Evolutionary conservation across 202 grass and related monocot species (phyloP).

Genomic region (Dendrocalamus latiflorus): DNA sequence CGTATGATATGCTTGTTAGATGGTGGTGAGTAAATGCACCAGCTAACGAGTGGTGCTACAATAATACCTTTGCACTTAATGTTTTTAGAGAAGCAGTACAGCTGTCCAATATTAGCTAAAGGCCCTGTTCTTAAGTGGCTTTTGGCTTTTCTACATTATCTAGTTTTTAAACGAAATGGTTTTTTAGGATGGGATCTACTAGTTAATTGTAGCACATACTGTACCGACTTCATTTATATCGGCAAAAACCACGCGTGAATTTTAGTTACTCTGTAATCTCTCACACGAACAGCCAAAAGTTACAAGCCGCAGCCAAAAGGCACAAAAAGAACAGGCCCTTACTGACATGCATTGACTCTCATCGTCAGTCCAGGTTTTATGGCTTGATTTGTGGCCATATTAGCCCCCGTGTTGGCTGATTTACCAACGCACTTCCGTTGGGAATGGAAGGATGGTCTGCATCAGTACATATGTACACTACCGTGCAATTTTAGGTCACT

Average conservation of each 20-base stretch:
- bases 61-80: constrained; percentile 4
- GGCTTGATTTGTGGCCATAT: not conserved
- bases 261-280: too few relatives aligned
- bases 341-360: not conserved
- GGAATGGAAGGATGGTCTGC: not conserved
- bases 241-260: too few relatives aligned
- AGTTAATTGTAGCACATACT: too few relatives aligned
- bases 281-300: too few relatives aligned
- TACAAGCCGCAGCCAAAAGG: too few relatives aligned
- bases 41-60: constrained; percentile 7
- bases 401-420: not conserved
- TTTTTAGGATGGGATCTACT: too few relatives aligned
- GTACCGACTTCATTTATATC: too few relatives aligned
- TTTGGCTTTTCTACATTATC: too few relatives aligned
- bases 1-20: not conserved
- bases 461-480: not conserved
- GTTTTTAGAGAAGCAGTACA: constrained; percentile 4
- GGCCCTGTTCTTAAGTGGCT: too few relatives aligned
- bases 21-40: constrained; percentile 25
- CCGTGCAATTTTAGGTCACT: not conserved
- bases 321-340: too few relatives aligned
- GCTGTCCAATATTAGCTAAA: constrained; percentile 19
- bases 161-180: too few relatives aligned
- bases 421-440: not conserved
- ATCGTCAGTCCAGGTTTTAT: not conserved